A percentile compares a stretch with the other conserved stretches of the same genome.
Evolutionary conservation across 78 protist genomes (phyloP).

Genomic region (Capsaspora owczarzaki): DNA sequence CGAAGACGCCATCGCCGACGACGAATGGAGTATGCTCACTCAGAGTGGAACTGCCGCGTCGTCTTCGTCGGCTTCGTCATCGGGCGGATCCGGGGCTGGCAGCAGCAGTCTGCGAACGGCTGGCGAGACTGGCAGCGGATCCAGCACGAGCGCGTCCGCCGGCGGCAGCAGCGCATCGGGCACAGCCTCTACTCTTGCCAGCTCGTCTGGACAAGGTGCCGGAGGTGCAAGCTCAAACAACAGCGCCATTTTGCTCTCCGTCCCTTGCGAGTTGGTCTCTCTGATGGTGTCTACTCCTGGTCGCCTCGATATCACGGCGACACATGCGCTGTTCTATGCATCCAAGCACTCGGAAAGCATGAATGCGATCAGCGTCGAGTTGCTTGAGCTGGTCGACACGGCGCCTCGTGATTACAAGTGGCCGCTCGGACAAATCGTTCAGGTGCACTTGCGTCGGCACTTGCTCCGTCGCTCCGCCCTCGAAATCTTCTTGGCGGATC

Average conservation of each 20-base stretch:
- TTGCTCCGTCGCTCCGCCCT: constrained; percentile 54
- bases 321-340: not conserved
- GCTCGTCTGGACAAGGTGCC: no score
- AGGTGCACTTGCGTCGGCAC: constrained; percentile 42
- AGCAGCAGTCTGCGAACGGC: not conserved
- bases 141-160: not conserved
- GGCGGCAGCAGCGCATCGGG: no score
- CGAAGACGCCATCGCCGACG: not conserved
- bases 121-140: not conserved
- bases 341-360: not conserved
- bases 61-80: not conserved
- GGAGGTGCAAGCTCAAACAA: no score
- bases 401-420: not conserved
- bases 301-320: not conserved
- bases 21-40: not conserved
- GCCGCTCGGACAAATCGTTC: not conserved
- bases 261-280: not conserved
- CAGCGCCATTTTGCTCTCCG: not conserved
- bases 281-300: not conserved
- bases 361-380: not conserved
- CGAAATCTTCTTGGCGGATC: constrained; percentile 61
- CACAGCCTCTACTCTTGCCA: no score
- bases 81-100: not conserved
- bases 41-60: not conserved
- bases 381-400: not conserved